Evolutionary conservation across 2,329 filamentous ascomycete genomes (phyloP), one percentile per base, ranked within the genome.

Genomic region (Neofusicoccum sp.): DNA sequence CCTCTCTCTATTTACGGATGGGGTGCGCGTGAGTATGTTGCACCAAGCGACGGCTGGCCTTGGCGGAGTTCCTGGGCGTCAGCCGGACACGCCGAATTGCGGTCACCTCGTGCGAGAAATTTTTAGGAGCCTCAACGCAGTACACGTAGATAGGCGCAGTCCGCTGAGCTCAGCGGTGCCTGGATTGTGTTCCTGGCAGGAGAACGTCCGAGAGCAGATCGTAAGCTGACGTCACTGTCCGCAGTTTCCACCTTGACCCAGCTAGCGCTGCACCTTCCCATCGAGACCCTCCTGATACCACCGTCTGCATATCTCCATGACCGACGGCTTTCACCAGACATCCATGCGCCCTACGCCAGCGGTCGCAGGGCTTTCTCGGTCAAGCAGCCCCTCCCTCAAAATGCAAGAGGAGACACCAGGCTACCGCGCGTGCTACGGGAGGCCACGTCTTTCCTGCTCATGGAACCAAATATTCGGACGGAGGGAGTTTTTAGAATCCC

Each of bases 401-500:
- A 75, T 66, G 72, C 74, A 44, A 71, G 74, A 47, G 82, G 82
- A 39, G 73, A 76, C 61, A 77, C 78, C 11, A 77, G 82, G 64
- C 73, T 85, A 52, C 83, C 84, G 12, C 74, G 83, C 28, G 79
- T 85, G 11, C 73, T 86, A 47, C 74, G 83, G 54, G 84, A 85
- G 68, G 80, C 83, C 1, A 83, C 81, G 1, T 78, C 71, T 58
- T 85, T 85, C 67, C 60, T 86, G 31, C 73, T 84, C 8, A 67
- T 81, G 67, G 79, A 80, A 16, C 69, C 74, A 36, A 82, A 83
- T 65, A 73, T 85, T 60, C 75, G 71, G 16, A 79, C 76, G 0
- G 82, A 85, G 70, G 84, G 84, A 11, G 67, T 85, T 4, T 85
- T 86, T 67, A 77, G 84, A 9, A 79, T 85, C 6, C 81, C 82